These are phyloP conservation scores for Pneumocystis oryctolagi DNA, from an alignment of 1,139 yeast species.

Conservation along the genomic window DNA sequence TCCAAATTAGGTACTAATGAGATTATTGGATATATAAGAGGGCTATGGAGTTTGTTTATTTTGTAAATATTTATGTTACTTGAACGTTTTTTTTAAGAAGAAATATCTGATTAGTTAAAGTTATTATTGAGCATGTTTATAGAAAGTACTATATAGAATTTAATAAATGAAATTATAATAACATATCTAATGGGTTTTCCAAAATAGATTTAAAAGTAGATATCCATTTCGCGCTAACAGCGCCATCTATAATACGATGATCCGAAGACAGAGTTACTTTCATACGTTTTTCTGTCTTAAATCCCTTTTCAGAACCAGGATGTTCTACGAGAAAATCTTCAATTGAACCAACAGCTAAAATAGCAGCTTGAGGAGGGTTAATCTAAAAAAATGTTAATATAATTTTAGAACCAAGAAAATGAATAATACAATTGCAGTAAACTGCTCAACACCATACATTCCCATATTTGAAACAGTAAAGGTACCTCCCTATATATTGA, in stretches of 20 bases:
- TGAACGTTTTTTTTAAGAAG: not conserved
- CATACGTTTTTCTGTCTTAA: slow-evolving; percentile 80
- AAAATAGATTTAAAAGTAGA: slow-evolving; percentile 77
- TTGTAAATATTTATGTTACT: not conserved
- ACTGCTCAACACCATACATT: slow-evolving; percentile 81
- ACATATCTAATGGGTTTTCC: slow-evolving; percentile 90
- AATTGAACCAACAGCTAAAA: slow-evolving; percentile 84
- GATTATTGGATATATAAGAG: slow-evolving; percentile 62
- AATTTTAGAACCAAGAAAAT: slow-evolving; percentile 23
- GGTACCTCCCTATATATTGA: slow-evolving; percentile 58
- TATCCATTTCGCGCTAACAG: slow-evolving; percentile 93
- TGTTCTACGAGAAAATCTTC: slow-evolving; percentile 91
- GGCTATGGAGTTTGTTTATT: slow-evolving; percentile 18
- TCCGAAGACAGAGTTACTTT: slow-evolving; percentile 93
- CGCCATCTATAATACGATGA: slow-evolving; percentile 96
- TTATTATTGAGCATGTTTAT: not conserved
- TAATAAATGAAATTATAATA: slow-evolving; percentile 37
- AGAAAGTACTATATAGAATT: not conserved
- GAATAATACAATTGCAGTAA: slow-evolving; percentile 55
- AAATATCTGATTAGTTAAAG: not conserved
- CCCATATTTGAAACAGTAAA: slow-evolving; percentile 97
- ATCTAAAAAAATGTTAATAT: slow-evolving; percentile 72
- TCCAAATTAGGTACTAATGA: slow-evolving; percentile 72
- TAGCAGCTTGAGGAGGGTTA: slow-evolving; percentile 94
- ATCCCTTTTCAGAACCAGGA: slow-evolving; percentile 76